phyloP scores from a whole-genome alignment of 257 asterid species.

The Scutellaria minor region DNA sequence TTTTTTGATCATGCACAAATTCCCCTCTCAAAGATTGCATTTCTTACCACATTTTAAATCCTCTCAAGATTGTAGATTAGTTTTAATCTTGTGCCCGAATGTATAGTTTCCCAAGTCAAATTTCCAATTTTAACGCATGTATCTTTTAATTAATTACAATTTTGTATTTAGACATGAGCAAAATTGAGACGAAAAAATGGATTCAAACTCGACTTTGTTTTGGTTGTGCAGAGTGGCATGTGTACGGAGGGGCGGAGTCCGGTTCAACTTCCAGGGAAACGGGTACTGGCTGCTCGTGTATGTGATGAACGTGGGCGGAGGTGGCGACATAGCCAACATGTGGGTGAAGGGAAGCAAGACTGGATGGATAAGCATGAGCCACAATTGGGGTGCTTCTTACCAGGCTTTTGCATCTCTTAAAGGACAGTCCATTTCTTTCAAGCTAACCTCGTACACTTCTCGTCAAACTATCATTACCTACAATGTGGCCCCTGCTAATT shows the following conservation, averaged over 20 bases:
- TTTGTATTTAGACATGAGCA: too few species aligned
- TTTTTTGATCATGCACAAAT: too few species aligned
- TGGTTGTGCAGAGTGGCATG: constrained; percentile 58
- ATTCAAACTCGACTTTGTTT: not conserved
- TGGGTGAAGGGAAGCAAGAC: constrained; percentile 79
- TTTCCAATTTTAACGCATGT: too few species aligned
- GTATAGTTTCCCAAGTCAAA: too few species aligned
- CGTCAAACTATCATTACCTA: constrained; percentile 55
- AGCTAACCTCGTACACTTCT: constrained; percentile 61
- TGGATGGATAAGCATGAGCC: constrained; percentile 89
- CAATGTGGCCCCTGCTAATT: constrained; percentile 72
- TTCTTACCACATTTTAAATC: too few species aligned
- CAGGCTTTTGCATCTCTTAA: constrained; percentile 69
- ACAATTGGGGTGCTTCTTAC: constrained; percentile 92
- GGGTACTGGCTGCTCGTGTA: constrained; percentile 83
- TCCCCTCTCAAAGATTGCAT: too few species aligned
- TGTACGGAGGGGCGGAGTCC: constrained; percentile 52
- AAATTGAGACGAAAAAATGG: too few species aligned
- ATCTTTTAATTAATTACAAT: too few species aligned
- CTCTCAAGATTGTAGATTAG: too few species aligned
- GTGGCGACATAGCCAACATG: constrained; percentile 65
- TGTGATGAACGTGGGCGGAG: constrained; percentile 81
- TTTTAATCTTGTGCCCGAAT: too few species aligned
- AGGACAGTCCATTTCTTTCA: constrained; percentile 80
- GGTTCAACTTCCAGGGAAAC: constrained; percentile 71